A percentile compares a stretch with the other conserved stretches of the same genome.
Evolutionary conservation across 208 protist species (phyloP).

Genomic region (Sergeia podlipaevii): DNA sequence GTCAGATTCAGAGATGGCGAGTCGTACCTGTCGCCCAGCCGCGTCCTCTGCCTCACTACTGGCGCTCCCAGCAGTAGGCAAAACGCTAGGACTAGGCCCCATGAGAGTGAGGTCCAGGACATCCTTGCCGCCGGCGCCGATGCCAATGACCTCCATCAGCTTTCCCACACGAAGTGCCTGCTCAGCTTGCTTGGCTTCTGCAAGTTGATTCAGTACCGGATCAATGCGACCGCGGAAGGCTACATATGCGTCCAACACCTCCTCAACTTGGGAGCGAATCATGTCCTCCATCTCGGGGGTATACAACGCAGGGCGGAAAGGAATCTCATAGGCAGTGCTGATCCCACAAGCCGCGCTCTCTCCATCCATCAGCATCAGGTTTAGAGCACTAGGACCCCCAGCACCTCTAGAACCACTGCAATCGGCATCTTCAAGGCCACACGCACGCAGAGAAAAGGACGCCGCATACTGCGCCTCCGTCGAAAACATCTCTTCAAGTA

Average conservation of each 20-base stretch:
- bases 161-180: slow-evolving; percentile 38
- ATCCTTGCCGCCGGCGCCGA: neutral
- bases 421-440: slow-evolving; percentile 3
- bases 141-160: slow-evolving; percentile 52
- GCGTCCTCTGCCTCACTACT: neutral
- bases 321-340: slow-evolving; percentile 25
- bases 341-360: too few species aligned
- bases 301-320: slow-evolving; percentile 54
- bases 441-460: slow-evolving; percentile 56
- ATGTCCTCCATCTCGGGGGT: slow-evolving; percentile 54
- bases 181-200: slow-evolving; percentile 34
- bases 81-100: neutral
- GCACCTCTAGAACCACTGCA: neutral
- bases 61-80: neutral
- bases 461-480: slow-evolving; percentile 63
- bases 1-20: neutral
- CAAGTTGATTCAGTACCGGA: slow-evolving; percentile 50
- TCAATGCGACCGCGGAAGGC: slow-evolving; percentile 66
- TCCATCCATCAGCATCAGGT: neutral
- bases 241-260: slow-evolving; percentile 63
- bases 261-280: slow-evolving; percentile 68
- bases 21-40: neutral
- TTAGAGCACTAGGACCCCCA: neutral
- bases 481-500: slow-evolving; percentile 54
- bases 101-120: neutral